These are phyloP conservation scores for Hyaloscypha finlandica DNA, from an alignment of 495 filamentous ascomycete genomes.

Conservation along the genomic window DNA sequence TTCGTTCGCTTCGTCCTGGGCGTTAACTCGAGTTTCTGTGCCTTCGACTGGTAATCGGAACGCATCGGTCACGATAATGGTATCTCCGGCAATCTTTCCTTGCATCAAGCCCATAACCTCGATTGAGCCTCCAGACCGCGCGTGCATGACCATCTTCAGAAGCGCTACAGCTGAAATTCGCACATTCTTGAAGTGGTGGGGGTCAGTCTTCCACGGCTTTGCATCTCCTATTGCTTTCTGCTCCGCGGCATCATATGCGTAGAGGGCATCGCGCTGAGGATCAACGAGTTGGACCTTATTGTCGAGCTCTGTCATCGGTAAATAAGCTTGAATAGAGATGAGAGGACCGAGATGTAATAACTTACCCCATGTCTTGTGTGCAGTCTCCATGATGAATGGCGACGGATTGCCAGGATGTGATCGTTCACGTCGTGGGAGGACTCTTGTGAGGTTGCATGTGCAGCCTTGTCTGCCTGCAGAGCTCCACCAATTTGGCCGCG, in stretches of 20 bases:
- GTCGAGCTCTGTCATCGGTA: conserved; percentile 71
- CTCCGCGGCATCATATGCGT: conserved; percentile 69
- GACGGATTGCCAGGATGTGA: background rate
- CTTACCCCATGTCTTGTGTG: conserved; percentile 34
- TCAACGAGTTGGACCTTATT: conserved; percentile 84
- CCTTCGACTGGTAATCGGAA: conserved; percentile 95
- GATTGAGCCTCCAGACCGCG: conserved; percentile 83
- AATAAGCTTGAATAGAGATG: conserved; percentile 15
- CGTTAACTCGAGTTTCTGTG: conserved; percentile 96
- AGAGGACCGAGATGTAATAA: background rate
- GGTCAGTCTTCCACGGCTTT: conserved; percentile 82
- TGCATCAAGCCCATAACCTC: conserved; percentile 99
- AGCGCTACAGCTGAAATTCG: conserved; percentile 93
- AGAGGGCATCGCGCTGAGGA: conserved; percentile 85
- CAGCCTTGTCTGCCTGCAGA: conserved; percentile 19
- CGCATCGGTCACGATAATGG: conserved; percentile 91
- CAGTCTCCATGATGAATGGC: conserved; percentile 29
- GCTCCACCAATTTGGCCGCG: background rate
- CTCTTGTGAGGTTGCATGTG: background rate
- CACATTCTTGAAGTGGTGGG: conserved; percentile 87
- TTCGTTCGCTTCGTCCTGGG: conserved; percentile 91
- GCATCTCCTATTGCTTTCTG: conserved; percentile 60
- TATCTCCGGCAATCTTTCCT: conserved; percentile 80
- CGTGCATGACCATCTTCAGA: conserved; percentile 99
- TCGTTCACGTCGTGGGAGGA: background rate